These are phyloP conservation scores for Scedosporium dehoogii DNA, from an alignment of 2,329 filamentous ascomycete genomes.

Conservation along the genomic window DNA sequence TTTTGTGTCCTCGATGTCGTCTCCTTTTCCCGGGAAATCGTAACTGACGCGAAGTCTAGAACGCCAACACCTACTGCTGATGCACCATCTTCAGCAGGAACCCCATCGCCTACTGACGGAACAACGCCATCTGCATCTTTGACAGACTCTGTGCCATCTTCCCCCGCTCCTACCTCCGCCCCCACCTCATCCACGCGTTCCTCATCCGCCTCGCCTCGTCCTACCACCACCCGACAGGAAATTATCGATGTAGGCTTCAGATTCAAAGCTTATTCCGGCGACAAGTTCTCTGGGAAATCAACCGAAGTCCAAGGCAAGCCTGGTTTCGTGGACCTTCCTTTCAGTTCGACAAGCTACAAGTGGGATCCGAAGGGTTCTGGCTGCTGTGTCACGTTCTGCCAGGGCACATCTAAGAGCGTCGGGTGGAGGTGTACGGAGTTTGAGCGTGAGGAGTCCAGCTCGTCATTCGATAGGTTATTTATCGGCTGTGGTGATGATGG, in stretches of 20 bases:
- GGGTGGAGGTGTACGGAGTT: constrained; percentile 8
- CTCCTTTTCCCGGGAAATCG: too few species aligned
- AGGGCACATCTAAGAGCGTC: background rate
- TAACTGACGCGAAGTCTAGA: background rate
- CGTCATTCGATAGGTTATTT: constrained; percentile 4
- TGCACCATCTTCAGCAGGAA: background rate
- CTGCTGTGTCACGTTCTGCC: constrained; percentile 8
- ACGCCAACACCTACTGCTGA: background rate
- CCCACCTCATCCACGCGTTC: background rate
- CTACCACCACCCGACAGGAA: background rate
- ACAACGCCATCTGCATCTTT: background rate
- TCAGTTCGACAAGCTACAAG: constrained; percentile 8
- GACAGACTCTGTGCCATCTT: background rate
- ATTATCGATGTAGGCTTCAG: background rate
- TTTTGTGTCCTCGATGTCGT: background rate
- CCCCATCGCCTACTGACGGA: background rate
- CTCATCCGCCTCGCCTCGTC: background rate
- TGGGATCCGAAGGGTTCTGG: constrained; percentile 3
- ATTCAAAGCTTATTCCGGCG: background rate
- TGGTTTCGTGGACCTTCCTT: constrained; percentile 8
- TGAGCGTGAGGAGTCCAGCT: constrained; percentile 1
- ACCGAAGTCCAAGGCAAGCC: background rate
- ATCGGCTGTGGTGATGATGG: constrained; percentile 2
- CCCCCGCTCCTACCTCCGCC: background rate
- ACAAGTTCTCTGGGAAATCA: background rate